These are phyloP conservation scores for Cucumis variabilis DNA, from an alignment of 331 rosid genomes.

Conservation along the genomic window DNA sequence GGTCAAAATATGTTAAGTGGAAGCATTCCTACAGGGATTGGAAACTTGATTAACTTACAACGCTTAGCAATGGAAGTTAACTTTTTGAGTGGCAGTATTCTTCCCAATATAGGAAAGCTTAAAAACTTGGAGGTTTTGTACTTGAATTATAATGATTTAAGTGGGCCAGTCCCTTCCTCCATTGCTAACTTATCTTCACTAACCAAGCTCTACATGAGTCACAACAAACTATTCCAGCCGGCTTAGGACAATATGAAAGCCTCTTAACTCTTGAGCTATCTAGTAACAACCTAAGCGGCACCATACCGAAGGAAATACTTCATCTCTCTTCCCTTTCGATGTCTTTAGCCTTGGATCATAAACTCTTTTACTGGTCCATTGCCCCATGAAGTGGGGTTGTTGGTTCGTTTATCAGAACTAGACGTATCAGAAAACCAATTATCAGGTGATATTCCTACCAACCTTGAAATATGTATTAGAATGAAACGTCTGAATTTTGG, in stretches of 20 bases:
- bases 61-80: rapidly evolving
- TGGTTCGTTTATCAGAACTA: neutral
- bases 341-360: neutral
- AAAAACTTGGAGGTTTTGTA: neutral
- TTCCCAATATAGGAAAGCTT: neutral
- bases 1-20: constrained; percentile 3
- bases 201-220: neutral
- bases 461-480: neutral
- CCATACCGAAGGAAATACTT: constrained; percentile 16
- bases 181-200: neutral
- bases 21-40: constrained; percentile 24
- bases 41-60: constrained; percentile 21
- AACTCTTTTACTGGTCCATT: constrained; percentile 33
- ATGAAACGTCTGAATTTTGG: neutral
- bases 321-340: neutral
- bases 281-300: neutral
- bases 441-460: constrained; percentile 35
- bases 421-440: constrained; percentile 11
- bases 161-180: neutral
- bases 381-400: constrained; percentile 21
- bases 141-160: neutral
- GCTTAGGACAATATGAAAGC: constrained; percentile 18
- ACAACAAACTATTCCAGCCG: neutral
- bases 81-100: neutral
- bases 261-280: constrained; percentile 8